Percentiles rank a stretch among this genome's conserved stretches.
Evolutionary conservation across 805 yeast species (phyloP).

Genomic region (Torulaspora maleeae): DNA sequence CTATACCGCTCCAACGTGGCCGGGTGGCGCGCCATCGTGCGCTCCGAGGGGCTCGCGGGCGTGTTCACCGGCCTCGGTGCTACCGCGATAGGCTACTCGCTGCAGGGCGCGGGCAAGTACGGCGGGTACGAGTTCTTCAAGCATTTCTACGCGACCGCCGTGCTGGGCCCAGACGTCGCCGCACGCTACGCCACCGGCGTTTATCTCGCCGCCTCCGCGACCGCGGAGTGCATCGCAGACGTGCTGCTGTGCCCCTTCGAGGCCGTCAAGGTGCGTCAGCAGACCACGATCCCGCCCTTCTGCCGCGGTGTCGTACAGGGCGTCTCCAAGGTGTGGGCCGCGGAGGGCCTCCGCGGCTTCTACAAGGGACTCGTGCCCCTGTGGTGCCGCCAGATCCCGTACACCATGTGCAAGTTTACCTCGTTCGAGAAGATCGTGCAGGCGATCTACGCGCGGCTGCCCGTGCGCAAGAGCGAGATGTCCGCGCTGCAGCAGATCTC

Average conservation of each 20-base stretch:
- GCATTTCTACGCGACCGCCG: slow-evolving; percentile 70
- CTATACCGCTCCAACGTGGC: slow-evolving; percentile 72
- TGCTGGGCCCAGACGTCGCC: slow-evolving; percentile 51
- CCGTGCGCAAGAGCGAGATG: slow-evolving; percentile 69
- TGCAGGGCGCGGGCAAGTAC: slow-evolving; percentile 97
- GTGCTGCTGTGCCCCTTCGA: slow-evolving; percentile 88
- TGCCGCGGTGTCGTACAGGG: slow-evolving; percentile 63
- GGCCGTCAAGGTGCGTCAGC: slow-evolving; percentile 90
- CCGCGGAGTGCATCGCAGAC: slow-evolving; percentile 94
- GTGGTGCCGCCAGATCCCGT: slow-evolving; percentile 97
- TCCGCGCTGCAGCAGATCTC: slow-evolving; percentile 80
- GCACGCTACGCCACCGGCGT: slow-evolving; percentile 64
- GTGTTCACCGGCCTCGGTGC: slow-evolving; percentile 89
- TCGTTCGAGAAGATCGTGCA: slow-evolving; percentile 90
- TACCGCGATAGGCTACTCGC: slow-evolving; percentile 84
- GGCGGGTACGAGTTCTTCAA: slow-evolving; percentile 93
- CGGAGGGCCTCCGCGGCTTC: slow-evolving; percentile 68
- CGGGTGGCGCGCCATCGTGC: slow-evolving; percentile 75
- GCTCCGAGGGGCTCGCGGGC: slow-evolving; percentile 68
- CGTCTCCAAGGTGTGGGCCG: slow-evolving; percentile 56
- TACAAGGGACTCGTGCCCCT: slow-evolving; percentile 88
- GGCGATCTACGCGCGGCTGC: slow-evolving; percentile 65
- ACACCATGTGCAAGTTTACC: slow-evolving; percentile 96
- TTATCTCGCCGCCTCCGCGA: slow-evolving; percentile 79
- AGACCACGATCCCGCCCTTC: slow-evolving; percentile 86